These are phyloP conservation scores for Sordaria brevicollis DNA, from an alignment of 495 filamentous ascomycete genomes.

Conservation along the genomic window DNA sequence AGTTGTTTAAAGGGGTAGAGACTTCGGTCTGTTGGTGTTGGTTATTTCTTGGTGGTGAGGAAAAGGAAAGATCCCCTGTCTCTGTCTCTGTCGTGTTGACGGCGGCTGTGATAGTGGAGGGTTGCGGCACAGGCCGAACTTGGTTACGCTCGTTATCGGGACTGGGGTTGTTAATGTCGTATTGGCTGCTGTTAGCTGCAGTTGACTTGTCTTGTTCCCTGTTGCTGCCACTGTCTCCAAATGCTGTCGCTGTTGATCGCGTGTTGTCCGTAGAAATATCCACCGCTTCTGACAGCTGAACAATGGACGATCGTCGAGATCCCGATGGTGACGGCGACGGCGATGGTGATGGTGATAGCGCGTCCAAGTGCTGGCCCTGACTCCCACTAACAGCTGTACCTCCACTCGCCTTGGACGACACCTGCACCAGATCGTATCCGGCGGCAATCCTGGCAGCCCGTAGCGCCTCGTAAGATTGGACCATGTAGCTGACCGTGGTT, in stretches of 20 bases:
- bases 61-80: neutral
- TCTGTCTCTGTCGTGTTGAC: too few relatives aligned
- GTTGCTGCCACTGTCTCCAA: neutral
- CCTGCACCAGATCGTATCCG: conserved; percentile 15
- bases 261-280: neutral
- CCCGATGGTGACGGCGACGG: conserved; percentile 6
- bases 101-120: conserved; percentile 2
- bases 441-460: conserved; percentile 9
- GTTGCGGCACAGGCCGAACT: conserved; percentile 6
- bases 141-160: neutral
- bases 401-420: conserved; percentile 1
- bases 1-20: neutral
- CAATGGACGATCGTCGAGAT: neutral
- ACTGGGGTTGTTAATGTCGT: neutral
- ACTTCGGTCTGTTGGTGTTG: conserved; percentile 1
- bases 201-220: neutral
- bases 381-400: conserved; percentile 1
- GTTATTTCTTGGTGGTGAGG: neutral
- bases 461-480: conserved; percentile 23
- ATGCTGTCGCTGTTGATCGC: neutral
- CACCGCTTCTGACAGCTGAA: neutral
- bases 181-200: neutral
- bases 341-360: conserved; percentile 11
- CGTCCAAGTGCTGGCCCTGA: conserved; percentile 9
- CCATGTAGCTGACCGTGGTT: conserved; percentile 18